A percentile compares a stretch with the other conserved stretches of the same genome.
phyloP scores from a whole-genome alignment of 2,329 filamentous ascomycete species.

The Penicillium sp. region DNA sequence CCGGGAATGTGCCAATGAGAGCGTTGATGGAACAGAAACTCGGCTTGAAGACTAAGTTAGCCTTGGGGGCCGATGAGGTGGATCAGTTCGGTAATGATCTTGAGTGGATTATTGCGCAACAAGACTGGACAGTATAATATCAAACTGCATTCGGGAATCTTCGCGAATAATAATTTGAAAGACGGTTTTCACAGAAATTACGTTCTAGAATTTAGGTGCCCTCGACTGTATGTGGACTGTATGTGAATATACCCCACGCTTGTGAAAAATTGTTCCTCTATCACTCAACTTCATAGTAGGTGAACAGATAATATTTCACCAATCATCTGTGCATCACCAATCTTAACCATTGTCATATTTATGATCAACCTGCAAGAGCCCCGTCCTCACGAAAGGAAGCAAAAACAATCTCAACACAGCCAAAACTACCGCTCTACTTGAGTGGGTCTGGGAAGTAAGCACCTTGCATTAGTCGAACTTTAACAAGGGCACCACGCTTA shows the following conservation, averaged over 20 bases:
- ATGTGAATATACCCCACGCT: too few species aligned
- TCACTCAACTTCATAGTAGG: too few species aligned
- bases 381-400: too few species aligned
- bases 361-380: too few species aligned
- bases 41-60: neutral
- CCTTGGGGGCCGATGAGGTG: neutral
- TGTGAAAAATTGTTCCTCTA: too few species aligned
- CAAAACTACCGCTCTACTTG: neutral
- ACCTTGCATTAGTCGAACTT: neutral
- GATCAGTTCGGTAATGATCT: slow-evolving; percentile 9
- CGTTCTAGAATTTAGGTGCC: too few species aligned
- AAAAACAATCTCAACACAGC: too few species aligned
- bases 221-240: too few species aligned
- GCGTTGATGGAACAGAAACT: slow-evolving; percentile 7
- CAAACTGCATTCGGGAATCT: neutral
- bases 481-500: neutral
- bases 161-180: neutral
- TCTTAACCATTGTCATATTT: too few species aligned
- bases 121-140: neutral
- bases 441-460: neutral
- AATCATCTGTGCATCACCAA: too few species aligned
- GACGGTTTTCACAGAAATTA: too few species aligned
- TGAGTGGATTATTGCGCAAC: neutral
- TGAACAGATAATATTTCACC: too few species aligned
- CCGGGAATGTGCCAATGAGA: slow-evolving; percentile 2